Conservation (phyloP, 2,329 filamentous ascomycete species). For the Pezizomycotina sp. region DNA sequence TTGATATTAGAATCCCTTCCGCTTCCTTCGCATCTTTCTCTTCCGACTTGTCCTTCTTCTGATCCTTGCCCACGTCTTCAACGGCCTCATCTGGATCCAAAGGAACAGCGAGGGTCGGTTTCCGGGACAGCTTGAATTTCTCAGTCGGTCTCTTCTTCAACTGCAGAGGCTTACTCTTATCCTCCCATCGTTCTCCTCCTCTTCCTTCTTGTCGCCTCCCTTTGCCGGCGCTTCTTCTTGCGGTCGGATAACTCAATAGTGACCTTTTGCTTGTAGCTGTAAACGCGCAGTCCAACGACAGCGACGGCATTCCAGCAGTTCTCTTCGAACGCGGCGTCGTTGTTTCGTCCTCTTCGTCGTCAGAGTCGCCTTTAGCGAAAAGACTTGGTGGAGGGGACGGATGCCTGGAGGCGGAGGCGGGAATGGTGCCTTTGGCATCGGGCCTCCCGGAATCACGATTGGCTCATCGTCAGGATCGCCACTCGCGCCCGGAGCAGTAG, state of each 20-base stretch:
- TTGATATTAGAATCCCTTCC: not conserved
- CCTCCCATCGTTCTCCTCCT: not conserved
- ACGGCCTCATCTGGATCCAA: too few species aligned
- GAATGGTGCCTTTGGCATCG: constrained; percentile 19
- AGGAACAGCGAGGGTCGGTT: too few species aligned
- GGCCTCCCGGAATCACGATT: constrained; percentile 9
- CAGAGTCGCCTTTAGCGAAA: constrained; percentile 25
- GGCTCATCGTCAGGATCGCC: constrained; percentile 1
- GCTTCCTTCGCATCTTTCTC: constrained; percentile 1
- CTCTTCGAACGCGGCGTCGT: constrained; percentile 39
- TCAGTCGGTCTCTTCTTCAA: constrained; percentile 12
- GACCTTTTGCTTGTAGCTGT: constrained; percentile 27
- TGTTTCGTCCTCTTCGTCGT: constrained; percentile 29
- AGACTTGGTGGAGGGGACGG: constrained; percentile 25
- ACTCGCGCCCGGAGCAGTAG: constrained; percentile 1
- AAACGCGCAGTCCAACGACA: constrained; percentile 45
- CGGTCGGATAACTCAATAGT: constrained; percentile 19
- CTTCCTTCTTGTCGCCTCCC: not conserved
- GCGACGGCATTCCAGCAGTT: constrained; percentile 48
- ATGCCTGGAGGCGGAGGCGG: constrained; percentile 20
- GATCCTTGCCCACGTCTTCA: too few species aligned
- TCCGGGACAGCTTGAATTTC: constrained; percentile 4
- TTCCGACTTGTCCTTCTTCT: not conserved
- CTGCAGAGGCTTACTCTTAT: constrained; percentile 8
- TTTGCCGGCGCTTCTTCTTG: constrained; percentile 3